A percentile compares a stretch with the other conserved stretches of the same genome.
phyloP scores from a whole-genome alignment of 768 basidiomycete species.

The Suillus lakei region DNA sequence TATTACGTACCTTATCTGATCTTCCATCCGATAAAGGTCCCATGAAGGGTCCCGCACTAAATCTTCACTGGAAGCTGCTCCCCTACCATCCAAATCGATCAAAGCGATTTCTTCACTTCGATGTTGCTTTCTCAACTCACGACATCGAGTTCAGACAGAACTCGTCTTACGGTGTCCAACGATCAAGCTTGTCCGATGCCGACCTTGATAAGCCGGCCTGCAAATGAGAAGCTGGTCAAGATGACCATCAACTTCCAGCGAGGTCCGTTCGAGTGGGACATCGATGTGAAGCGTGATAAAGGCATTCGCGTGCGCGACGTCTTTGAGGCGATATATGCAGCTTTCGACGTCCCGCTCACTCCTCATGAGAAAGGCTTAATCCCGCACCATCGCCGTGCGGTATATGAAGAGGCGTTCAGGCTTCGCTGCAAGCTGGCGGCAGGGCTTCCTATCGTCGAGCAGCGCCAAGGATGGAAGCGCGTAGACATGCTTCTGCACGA shows the following conservation, averaged over 20 bases:
- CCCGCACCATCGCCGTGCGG: conserved; percentile 24
- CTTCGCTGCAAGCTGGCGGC: conserved; percentile 51
- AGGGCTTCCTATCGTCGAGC: conserved; percentile 45
- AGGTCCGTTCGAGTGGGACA: conserved; percentile 42
- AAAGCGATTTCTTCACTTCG: conserved; percentile 51
- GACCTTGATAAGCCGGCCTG: conserved; percentile 50
- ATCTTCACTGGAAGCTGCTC: conserved; percentile 55
- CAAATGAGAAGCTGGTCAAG: conserved; percentile 47
- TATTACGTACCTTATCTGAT: conserved; percentile 36
- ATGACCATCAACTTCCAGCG: conserved; percentile 52
- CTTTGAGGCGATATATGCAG: conserved; percentile 59
- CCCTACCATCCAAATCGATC: conserved; percentile 40
- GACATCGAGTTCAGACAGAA: conserved; percentile 28
- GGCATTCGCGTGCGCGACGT: conserved; percentile 62
- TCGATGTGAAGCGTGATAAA: conserved; percentile 46
- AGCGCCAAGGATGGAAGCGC: conserved; percentile 54
- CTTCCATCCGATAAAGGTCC: conserved; percentile 31
- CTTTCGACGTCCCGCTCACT: conserved; percentile 50
- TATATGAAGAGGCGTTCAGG: conserved; percentile 47
- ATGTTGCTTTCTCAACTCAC: conserved; percentile 51
- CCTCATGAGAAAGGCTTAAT: conserved; percentile 46
- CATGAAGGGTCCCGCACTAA: conserved; percentile 45
- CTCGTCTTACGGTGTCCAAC: conserved; percentile 21
- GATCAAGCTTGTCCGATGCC: conserved; percentile 36
- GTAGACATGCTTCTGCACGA: conserved; percentile 59